phyloP scores from a whole-genome alignment of 2,329 filamentous ascomycete genomes.

The Aspergillaceae sp. region DNA sequence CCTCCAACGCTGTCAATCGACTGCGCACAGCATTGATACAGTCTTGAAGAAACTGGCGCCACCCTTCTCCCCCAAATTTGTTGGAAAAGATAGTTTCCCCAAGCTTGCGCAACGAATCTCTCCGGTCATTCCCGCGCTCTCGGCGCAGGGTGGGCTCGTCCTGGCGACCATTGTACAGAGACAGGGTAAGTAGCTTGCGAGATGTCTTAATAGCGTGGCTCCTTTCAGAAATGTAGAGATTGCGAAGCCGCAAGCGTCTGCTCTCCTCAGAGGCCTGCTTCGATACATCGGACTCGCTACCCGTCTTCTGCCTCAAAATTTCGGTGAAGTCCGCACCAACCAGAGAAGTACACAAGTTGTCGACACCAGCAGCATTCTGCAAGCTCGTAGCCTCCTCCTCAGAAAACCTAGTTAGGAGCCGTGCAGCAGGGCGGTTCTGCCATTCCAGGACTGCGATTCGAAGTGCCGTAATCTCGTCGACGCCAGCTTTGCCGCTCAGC shows the following conservation, averaged over 20 bases:
- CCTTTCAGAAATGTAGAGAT: slow-evolving; percentile 63
- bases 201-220: slow-evolving; percentile 58
- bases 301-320: slow-evolving; percentile 23
- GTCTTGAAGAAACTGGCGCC: slow-evolving; percentile 20
- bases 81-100: slow-evolving; percentile 23
- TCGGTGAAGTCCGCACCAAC: slow-evolving; percentile 31
- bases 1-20: slow-evolving; percentile 26
- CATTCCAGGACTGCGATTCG: slow-evolving; percentile 74
- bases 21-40: slow-evolving; percentile 28
- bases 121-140: slow-evolving; percentile 7
- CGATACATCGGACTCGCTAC: slow-evolving; percentile 22
- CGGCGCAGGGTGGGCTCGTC: slow-evolving; percentile 6
- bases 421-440: slow-evolving; percentile 66
- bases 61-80: slow-evolving; percentile 17
- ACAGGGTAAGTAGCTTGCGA: slow-evolving; percentile 39
- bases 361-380: slow-evolving; percentile 61
- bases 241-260: slow-evolving; percentile 59
- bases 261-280: slow-evolving; percentile 54
- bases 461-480: slow-evolving; percentile 76
- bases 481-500: slow-evolving; percentile 67
- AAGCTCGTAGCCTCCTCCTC: slow-evolving; percentile 70
- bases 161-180: slow-evolving; percentile 17
- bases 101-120: slow-evolving; percentile 17
- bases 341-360: slow-evolving; percentile 52
- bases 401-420: slow-evolving; percentile 63